Percentiles rank a stretch among this genome's conserved stretches.
Conservation (phyloP, 148 eudicot species). For the Arbutus unedo region DNA sequence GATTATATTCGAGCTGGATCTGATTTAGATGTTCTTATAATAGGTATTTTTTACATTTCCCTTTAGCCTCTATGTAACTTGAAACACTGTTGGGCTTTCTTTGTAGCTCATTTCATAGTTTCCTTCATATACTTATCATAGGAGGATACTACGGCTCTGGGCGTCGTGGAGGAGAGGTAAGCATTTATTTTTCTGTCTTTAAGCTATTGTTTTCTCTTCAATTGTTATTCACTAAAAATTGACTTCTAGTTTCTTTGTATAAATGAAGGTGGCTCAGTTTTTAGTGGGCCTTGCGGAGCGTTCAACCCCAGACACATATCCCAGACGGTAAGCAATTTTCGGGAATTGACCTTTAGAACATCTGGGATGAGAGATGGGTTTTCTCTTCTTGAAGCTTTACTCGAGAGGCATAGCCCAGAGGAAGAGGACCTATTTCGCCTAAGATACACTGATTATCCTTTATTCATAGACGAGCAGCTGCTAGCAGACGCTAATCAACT, state of each 20-base stretch:
- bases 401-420: background rate
- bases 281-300: slow-evolving; percentile 90
- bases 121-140: slow-evolving; percentile 20
- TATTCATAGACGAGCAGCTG: background rate
- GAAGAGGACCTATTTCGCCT: background rate
- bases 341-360: background rate
- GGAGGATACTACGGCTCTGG: slow-evolving; percentile 99
- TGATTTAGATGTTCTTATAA: slow-evolving; percentile 86
- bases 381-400: slow-evolving; percentile 1
- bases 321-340: slow-evolving; percentile 47
- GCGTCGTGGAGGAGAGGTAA: slow-evolving; percentile 89
- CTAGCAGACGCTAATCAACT: background rate
- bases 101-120: background rate
- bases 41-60: slow-evolving; percentile 34
- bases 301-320: slow-evolving; percentile 51
- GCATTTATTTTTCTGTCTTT: background rate
- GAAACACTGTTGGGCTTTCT: background rate
- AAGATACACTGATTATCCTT: background rate
- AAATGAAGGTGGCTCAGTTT: slow-evolving; percentile 73
- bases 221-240: background rate
- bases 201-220: background rate
- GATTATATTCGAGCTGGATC: slow-evolving; percentile 81
- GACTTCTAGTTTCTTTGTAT: slow-evolving; percentile 10
- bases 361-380: background rate
- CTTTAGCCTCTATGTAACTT: background rate